These are phyloP conservation scores for Curvularia sp. DNA, from an alignment of 2,329 filamentous ascomycete genomes.

Conservation along the genomic window DNA sequence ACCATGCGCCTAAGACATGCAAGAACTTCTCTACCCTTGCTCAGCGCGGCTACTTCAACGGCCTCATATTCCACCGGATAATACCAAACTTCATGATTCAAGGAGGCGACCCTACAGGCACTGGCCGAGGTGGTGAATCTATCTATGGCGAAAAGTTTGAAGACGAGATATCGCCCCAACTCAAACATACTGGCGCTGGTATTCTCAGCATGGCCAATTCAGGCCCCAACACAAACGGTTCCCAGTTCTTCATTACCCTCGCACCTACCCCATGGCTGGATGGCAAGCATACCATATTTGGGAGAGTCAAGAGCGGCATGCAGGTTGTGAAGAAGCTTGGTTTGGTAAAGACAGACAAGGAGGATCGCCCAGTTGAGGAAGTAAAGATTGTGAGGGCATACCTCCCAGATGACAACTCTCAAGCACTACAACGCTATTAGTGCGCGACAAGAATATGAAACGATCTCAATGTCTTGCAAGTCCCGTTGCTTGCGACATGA, in stretches of 20 bases:
- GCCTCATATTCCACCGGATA: constrained; percentile 87
- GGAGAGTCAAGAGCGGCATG: constrained; percentile 84
- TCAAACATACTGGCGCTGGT: constrained; percentile 93
- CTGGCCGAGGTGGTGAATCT: constrained; percentile 83
- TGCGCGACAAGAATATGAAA: not conserved
- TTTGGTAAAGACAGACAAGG: constrained; percentile 78
- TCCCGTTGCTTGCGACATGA: not conserved
- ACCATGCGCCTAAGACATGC: constrained; percentile 88
- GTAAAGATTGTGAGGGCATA: constrained; percentile 79
- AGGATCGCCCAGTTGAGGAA: constrained; percentile 82
- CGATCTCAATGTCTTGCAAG: not conserved
- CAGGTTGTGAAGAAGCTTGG: constrained; percentile 86
- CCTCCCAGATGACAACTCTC: constrained; percentile 68
- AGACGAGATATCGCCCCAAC: constrained; percentile 79
- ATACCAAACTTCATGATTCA: constrained; percentile 98
- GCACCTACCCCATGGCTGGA: constrained; percentile 96
- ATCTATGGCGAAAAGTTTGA: constrained; percentile 95
- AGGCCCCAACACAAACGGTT: constrained; percentile 91
- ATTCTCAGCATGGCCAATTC: constrained; percentile 97
- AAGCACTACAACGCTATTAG: constrained; percentile 39
- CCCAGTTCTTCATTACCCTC: constrained; percentile 94
- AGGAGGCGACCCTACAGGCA: constrained; percentile 91
- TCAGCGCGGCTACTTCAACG: constrained; percentile 85
- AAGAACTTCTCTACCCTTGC: constrained; percentile 85
- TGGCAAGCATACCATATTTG: constrained; percentile 97